Evolutionary conservation across 177 flowering plant genomes (phyloP), one percentile per base, ranked within the genome.

Genomic region (Vitis hybrid): DNA sequence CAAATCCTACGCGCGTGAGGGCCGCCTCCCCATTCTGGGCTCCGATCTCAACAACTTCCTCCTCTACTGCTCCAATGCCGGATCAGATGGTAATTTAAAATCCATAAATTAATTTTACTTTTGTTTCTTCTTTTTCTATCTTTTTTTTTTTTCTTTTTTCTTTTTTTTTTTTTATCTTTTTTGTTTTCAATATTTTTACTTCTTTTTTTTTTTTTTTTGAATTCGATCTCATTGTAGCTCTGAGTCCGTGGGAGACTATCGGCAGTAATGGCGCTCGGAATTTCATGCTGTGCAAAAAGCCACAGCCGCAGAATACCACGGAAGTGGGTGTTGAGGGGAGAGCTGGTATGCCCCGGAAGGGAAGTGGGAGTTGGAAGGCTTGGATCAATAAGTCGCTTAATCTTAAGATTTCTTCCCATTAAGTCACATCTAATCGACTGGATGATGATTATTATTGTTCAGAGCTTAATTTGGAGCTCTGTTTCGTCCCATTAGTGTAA

Each of bases 21-120:
- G 93, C 2, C 79, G 98, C 3, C 86, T 91, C 17, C 98, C 98
- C 1, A 73, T 87, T 69, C 89, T 93, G 2, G 95, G 95, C 2
- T 81, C 90, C 58, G 82, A 90, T 80, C 72, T 81, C 69, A 76
- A 84, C 13, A 79, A 82, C 65, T 91, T 91, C 81, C 54, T 81
- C 33, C 92, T 93, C 28, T 90, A 90, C 68, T 84, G 84, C 76
- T 83, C 97, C 49, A 49, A 57, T 70, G 76, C 82, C 22, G 89
- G 80, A 18, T 75, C 84, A 3, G 89, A 88, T 69, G 92, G 97
- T 90, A 80, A 58, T 56, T 60, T 3, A 2, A 18, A 44, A 33
- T 38, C 15, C 28, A 38, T 3, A 57, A 60, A 44, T 20, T 44
- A 8, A 33, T 18, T 14, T 31, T 13, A 4, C 1, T 56, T 71